phyloP scores from a whole-genome alignment of 768 basidiomycete genomes.

The Suillus plorans region DNA sequence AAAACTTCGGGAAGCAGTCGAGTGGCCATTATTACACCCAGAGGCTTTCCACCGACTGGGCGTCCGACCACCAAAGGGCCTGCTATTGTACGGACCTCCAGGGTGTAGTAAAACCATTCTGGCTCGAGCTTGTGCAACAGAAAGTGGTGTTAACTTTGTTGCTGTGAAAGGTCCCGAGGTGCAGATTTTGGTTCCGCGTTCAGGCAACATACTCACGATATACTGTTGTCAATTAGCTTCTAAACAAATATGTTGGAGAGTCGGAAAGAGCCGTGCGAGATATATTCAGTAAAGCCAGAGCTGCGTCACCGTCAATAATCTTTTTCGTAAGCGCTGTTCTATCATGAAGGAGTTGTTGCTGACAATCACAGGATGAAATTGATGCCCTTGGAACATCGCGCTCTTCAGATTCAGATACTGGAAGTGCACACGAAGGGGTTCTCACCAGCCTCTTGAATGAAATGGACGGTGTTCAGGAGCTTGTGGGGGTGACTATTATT shows the following conservation, averaged over 20 bases:
- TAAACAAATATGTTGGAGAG: conserved; percentile 98
- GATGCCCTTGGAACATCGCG: conserved; percentile 89
- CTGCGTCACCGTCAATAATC: conserved; percentile 91
- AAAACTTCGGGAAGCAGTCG: conserved; percentile 86
- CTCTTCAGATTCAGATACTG: conserved; percentile 48
- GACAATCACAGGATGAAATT: conserved; percentile 79
- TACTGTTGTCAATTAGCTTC: conserved; percentile 51
- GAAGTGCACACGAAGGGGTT: conserved; percentile 76
- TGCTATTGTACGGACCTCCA: conserved; percentile 92
- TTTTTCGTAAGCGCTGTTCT: conserved; percentile 73
- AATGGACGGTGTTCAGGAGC: conserved; percentile 97
- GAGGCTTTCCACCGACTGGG: conserved; percentile 87
- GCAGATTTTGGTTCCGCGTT: conserved; percentile 19
- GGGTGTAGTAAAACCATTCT: conserved; percentile 97
- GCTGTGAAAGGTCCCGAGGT: conserved; percentile 98
- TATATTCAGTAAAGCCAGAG: conserved; percentile 92
- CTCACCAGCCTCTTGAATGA: conserved; percentile 93
- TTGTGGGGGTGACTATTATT: conserved; percentile 91
- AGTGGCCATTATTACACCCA: conserved; percentile 91
- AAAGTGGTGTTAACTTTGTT: conserved; percentile 93
- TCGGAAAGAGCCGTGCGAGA: conserved; percentile 94
- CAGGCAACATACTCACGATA: not conserved
- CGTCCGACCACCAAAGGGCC: conserved; percentile 83
- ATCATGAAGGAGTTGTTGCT: not conserved
- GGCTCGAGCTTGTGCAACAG: conserved; percentile 88